A percentile compares a stretch with the other conserved stretches of the same genome.
These are phyloP conservation scores for Talaromyces sp. DNA, from an alignment of 2,329 filamentous ascomycete genomes.

Conservation along the genomic window DNA sequence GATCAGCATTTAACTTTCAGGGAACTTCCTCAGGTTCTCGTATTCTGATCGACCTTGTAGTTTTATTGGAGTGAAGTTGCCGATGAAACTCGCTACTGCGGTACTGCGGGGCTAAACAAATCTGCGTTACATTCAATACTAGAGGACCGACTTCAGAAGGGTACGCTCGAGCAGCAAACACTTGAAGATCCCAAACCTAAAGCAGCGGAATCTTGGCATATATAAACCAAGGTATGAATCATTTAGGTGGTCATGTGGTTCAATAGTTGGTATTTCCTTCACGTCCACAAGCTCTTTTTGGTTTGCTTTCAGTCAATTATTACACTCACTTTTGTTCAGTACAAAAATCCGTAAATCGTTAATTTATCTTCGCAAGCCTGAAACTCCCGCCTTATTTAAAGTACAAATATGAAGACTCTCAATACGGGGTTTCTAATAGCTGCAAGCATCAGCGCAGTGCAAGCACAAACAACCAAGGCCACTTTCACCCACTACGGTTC, in stretches of 20 bases:
- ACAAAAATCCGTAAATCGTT: not conserved
- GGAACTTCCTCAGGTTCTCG: not conserved
- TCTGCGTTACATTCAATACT: too few relatives aligned
- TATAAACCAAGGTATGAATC: not conserved
- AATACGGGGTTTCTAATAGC: not conserved
- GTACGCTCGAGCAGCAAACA: not conserved
- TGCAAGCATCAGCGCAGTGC: not conserved
- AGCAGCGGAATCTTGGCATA: not conserved
- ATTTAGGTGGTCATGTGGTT: not conserved
- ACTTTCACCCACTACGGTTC: slow-evolving; percentile 31
- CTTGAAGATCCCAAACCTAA: not conserved
- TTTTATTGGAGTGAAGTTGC: not conserved
- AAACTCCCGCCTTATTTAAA: not conserved
- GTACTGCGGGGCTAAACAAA: not conserved
- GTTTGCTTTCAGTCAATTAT: not conserved
- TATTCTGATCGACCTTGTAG: not conserved
- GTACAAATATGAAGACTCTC: not conserved
- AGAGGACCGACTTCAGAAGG: too few relatives aligned
- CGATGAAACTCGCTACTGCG: not conserved
- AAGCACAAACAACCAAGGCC: slow-evolving; percentile 13
- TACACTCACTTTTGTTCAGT: not conserved
- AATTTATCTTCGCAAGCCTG: not conserved
- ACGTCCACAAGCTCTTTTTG: not conserved
- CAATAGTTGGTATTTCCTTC: not conserved
- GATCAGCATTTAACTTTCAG: not conserved